phyloP scores from a whole-genome alignment of 2,329 filamentous ascomycete species.

The Colletotrichum lentis region DNA sequence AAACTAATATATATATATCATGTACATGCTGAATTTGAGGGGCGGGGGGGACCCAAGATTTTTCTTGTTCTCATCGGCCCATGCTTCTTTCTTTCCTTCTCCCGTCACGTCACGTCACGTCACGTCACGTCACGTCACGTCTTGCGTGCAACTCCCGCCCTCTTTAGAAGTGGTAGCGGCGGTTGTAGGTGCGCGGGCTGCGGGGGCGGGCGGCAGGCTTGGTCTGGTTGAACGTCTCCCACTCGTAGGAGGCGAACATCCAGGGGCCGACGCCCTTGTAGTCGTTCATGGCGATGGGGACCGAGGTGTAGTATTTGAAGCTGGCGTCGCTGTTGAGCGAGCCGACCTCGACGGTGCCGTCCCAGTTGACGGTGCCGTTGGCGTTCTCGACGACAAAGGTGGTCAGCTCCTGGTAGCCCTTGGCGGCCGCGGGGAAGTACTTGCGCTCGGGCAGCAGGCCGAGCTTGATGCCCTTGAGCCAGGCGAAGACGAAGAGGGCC shows the following conservation, averaged over 20 bases:
- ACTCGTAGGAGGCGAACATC: conserved; percentile 40
- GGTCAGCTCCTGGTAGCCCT: conserved; percentile 51
- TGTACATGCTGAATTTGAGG: conserved; percentile 16
- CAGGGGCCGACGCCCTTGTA: conserved; percentile 40
- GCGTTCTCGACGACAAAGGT: conserved; percentile 57
- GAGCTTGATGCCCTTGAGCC: conserved; percentile 47
- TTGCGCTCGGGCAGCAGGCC: conserved; percentile 50
- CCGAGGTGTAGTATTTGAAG: conserved; percentile 50
- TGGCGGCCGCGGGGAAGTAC: conserved; percentile 48
- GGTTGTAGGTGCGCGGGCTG: conserved; percentile 28
- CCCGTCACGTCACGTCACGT: background rate
- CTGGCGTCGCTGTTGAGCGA: conserved; percentile 58
- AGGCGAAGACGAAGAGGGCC: conserved; percentile 65
- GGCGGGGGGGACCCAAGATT: background rate
- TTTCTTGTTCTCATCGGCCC: conserved; percentile 1
- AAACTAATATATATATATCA: conserved; percentile 28
- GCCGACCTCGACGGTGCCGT: conserved; percentile 62
- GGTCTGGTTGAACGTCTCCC: conserved; percentile 39
- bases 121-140: background rate
- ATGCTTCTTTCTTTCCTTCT: background rate
- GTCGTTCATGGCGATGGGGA: conserved; percentile 36
- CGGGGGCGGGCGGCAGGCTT: conserved; percentile 7
- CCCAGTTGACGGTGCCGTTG: conserved; percentile 59
- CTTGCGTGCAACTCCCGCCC: background rate
- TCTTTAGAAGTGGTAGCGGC: conserved; percentile 19